These are phyloP conservation scores for Pulicaria dysenterica DNA, from an alignment of 129 eudicot species.

Conservation along the genomic window DNA sequence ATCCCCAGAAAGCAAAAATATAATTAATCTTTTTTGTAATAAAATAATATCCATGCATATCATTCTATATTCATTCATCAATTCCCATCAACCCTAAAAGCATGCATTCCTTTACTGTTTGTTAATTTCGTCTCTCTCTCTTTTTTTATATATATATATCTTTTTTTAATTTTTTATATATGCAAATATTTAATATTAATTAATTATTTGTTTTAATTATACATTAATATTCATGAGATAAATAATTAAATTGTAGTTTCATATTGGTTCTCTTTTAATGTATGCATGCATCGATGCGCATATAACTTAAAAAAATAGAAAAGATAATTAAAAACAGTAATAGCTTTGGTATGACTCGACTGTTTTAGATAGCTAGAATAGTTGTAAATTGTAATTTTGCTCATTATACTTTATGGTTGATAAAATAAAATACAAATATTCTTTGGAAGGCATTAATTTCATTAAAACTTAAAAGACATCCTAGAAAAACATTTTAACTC, in stretches of 20 bases:
- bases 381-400: background rate
- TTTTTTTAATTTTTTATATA: no score
- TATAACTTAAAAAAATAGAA: background rate
- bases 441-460: no score
- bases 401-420: background rate
- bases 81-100: constrained; percentile 42
- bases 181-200: no score
- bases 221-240: constrained; percentile 6
- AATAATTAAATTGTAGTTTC: constrained; percentile 16
- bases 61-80: constrained; percentile 42
- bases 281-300: background rate
- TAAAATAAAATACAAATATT: background rate
- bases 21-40: constrained; percentile 36
- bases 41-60: constrained; percentile 43
- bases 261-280: background rate
- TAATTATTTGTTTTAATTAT: background rate
- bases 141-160: background rate
- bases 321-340: constrained; percentile 5
- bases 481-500: no score
- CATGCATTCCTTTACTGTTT: constrained; percentile 29
- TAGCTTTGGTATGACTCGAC: background rate
- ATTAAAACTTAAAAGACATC: no score
- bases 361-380: background rate
- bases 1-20: constrained; percentile 37
- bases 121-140: background rate